Evolutionary conservation across 805 yeast genomes (phyloP).

Genomic region (Wilhelminamyces savonicus): DNA sequence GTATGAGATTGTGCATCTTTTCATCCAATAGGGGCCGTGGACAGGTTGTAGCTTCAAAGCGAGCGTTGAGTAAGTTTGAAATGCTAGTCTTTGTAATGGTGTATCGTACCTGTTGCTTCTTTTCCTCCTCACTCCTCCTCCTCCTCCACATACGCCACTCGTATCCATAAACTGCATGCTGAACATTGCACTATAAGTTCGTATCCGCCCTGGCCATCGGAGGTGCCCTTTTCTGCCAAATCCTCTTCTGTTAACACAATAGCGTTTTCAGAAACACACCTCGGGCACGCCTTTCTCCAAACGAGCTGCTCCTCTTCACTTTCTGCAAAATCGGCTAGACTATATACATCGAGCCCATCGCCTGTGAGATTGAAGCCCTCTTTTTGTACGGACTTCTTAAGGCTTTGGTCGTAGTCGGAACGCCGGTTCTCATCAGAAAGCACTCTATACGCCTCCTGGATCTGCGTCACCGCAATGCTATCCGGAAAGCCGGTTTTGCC

Average conservation of each 20-base stretch:
- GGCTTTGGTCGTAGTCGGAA: conserved; percentile 45
- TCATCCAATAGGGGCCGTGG: no score
- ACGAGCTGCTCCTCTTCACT: conserved; percentile 25
- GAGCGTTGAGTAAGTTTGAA: no score
- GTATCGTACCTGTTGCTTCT: neutral
- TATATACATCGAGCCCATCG: conserved; percentile 64
- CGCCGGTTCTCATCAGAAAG: conserved; percentile 39
- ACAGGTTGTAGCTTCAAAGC: no score
- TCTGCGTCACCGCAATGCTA: conserved; percentile 24
- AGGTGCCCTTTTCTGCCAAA: conserved; percentile 47
- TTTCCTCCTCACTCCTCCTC: conserved; percentile 5
- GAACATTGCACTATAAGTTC: conserved; percentile 74
- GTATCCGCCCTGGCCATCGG: conserved; percentile 45
- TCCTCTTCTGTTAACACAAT: conserved; percentile 58
- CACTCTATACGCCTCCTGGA: conserved; percentile 61
- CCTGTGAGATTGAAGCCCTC: conserved; percentile 43
- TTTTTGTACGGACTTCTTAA: conserved; percentile 26
- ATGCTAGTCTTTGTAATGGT: neutral
- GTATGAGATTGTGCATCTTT: no score
- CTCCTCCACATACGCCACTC: conserved; percentile 55
- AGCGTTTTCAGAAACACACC: conserved; percentile 50
- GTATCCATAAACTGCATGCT: conserved; percentile 83
- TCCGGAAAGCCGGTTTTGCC: conserved; percentile 2
- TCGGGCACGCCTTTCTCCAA: conserved; percentile 56
- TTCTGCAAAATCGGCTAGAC: conserved; percentile 56